Conservation (phyloP, 2,329 filamentous ascomycete genomes). For the Penicillium sp. region DNA sequence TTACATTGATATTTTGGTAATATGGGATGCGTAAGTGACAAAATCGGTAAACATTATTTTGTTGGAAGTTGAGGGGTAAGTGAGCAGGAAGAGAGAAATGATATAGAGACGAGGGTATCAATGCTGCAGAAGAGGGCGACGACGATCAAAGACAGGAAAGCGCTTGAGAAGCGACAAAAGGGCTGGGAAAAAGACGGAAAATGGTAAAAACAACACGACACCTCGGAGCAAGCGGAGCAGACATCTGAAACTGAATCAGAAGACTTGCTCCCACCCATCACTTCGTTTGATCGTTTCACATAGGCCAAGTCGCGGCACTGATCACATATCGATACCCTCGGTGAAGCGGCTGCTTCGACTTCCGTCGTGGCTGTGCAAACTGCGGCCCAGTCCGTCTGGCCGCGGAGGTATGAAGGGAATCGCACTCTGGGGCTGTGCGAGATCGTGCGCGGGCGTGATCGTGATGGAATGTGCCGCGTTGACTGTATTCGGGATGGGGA, state of each 20-base stretch:
- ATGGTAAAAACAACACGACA: background rate
- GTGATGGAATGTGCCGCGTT: slow-evolving; percentile 26
- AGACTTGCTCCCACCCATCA: slow-evolving; percentile 2
- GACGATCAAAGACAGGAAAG: slow-evolving; percentile 11
- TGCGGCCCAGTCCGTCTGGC: slow-evolving; percentile 46
- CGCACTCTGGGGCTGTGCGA: slow-evolving; percentile 29
- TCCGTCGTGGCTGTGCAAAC: slow-evolving; percentile 45
- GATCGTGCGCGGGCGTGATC: slow-evolving; percentile 27
- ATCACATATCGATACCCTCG: slow-evolving; percentile 36
- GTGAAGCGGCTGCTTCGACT: slow-evolving; percentile 50
- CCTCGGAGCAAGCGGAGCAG: background rate
- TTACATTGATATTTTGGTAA: background rate
- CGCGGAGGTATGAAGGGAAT: slow-evolving; percentile 28
- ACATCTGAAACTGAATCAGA: background rate
- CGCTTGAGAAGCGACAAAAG: background rate
- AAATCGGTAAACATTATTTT: background rate
- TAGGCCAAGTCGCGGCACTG: slow-evolving; percentile 13
- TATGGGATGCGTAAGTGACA: background rate
- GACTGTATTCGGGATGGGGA: slow-evolving; percentile 42
- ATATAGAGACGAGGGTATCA: slow-evolving; percentile 16
- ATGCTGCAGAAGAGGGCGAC: slow-evolving; percentile 14
- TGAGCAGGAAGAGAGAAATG: slow-evolving; percentile 8
- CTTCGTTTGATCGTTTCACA: slow-evolving; percentile 23
- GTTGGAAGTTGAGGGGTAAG: background rate
- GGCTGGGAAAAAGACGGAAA: background rate